These are phyloP conservation scores for Marasmius fiardii DNA, from an alignment of 1,284 basidiomycete genomes.

Conservation along the genomic window DNA sequence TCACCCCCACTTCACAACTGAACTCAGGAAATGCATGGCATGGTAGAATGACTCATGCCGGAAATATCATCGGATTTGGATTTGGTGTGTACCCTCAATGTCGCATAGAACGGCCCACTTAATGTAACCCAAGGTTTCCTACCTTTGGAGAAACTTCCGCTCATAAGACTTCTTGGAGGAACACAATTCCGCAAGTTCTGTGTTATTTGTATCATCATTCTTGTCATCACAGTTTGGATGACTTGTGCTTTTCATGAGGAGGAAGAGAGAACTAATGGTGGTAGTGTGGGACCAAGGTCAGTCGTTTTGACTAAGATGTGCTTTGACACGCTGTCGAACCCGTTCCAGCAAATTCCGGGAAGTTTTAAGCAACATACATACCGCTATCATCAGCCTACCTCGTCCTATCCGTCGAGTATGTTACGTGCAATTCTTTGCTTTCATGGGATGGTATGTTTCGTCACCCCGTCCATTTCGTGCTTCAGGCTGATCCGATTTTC, in stretches of 20 bases:
- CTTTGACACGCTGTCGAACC: not conserved
- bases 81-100: constrained; percentile 51
- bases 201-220: constrained; percentile 77
- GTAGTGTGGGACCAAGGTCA: constrained; percentile 41
- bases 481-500: constrained; percentile 5
- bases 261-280: constrained; percentile 49
- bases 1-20: constrained; percentile 84
- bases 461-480: not conserved
- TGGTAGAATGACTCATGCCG: constrained; percentile 92
- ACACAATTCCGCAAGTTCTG: constrained; percentile 96
- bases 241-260: constrained; percentile 86
- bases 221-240: constrained; percentile 80
- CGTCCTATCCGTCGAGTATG: constrained; percentile 85
- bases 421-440: constrained; percentile 87
- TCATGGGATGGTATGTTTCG: constrained; percentile 81
- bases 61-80: constrained; percentile 90
- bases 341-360: constrained; percentile 50
- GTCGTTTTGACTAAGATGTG: constrained; percentile 2
- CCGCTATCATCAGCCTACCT: constrained; percentile 73
- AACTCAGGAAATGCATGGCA: constrained; percentile 98
- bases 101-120: constrained; percentile 6
- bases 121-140: constrained; percentile 61
- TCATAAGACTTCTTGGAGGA: constrained; percentile 83
- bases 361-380: constrained; percentile 73
- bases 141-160: constrained; percentile 72